phyloP scores from a whole-genome alignment of 1,284 basidiomycete species.

The Sanghuangporus weigelae region DNA sequence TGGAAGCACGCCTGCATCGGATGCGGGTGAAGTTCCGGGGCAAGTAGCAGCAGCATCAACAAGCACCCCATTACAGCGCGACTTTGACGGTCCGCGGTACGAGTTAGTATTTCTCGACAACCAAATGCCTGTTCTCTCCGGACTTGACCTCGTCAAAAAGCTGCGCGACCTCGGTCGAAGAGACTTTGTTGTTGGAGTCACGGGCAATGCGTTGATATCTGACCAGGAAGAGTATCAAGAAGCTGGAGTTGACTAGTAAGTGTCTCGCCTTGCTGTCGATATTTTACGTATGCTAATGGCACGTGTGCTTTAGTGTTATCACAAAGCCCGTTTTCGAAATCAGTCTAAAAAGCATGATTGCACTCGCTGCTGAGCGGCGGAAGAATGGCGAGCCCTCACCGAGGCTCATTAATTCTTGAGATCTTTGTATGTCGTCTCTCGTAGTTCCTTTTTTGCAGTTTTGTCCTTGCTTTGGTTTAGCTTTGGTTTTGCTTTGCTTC shows the following conservation, averaged over 20 bases:
- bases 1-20: conserved; percentile 28
- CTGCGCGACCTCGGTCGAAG: conserved; percentile 60
- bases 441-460: background rate
- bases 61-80: background rate
- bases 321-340: conserved; percentile 67
- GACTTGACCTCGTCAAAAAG: conserved; percentile 64
- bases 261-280: conserved; percentile 15
- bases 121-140: conserved; percentile 82
- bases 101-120: conserved; percentile 83
- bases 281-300: background rate
- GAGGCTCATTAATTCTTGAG: background rate
- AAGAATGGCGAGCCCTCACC: conserved; percentile 22
- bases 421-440: background rate
- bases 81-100: conserved; percentile 32
- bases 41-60: conserved; percentile 18
- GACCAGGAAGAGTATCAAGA: conserved; percentile 22
- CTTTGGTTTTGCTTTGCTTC: background rate
- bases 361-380: conserved; percentile 46
- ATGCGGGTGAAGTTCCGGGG: conserved; percentile 19
- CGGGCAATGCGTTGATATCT: conserved; percentile 27
- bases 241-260: conserved; percentile 52
- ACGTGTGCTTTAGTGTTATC: conserved; percentile 38
- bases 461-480: background rate
- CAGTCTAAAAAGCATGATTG: conserved; percentile 48
- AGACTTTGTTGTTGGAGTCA: conserved; percentile 78